These are phyloP conservation scores for Xylariaceae sp. DNA, from an alignment of 2,329 filamentous ascomycete genomes.

Conservation along the genomic window DNA sequence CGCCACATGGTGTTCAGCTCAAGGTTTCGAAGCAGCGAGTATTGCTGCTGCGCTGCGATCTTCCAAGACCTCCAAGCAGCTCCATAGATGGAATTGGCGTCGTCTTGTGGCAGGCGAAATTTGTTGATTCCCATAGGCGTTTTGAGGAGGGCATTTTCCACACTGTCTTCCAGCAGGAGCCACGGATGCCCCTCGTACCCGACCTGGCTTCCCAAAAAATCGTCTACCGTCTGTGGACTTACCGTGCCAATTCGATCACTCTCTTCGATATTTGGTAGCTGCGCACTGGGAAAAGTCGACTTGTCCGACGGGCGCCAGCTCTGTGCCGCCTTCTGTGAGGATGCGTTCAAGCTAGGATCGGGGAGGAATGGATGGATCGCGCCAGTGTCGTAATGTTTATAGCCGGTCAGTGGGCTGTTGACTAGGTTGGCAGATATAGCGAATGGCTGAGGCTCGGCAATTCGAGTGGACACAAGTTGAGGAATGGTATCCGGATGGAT, in stretches of 20 bases:
- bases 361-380: conserved; percentile 53
- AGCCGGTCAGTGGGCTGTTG: conserved; percentile 53
- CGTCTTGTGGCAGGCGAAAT: conserved; percentile 20
- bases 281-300: conserved; percentile 15
- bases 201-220: conserved; percentile 30
- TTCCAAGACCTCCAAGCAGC: conserved; percentile 48
- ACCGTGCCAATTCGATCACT: conserved; percentile 5
- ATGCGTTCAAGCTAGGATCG: conserved; percentile 35
- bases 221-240: conserved; percentile 21
- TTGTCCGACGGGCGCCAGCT: conserved; percentile 40
- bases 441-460: conserved; percentile 48
- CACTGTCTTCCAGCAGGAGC: conserved; percentile 40
- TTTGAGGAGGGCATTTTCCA: conserved; percentile 39
- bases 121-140: conserved; percentile 46
- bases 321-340: conserved; percentile 24
- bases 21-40: conserved; percentile 49
- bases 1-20: conserved; percentile 42
- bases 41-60: conserved; percentile 47
- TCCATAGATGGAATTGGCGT: conserved; percentile 31
- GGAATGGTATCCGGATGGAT: conserved; percentile 43
- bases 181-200: conserved; percentile 48
- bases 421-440: conserved; percentile 56
- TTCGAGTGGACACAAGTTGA: conserved; percentile 50
- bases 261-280: conserved; percentile 19
- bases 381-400: conserved; percentile 52